Evolutionary conservation across 768 basidiomycete genomes (phyloP).

Genomic region (Fomitopsis serialis): DNA sequence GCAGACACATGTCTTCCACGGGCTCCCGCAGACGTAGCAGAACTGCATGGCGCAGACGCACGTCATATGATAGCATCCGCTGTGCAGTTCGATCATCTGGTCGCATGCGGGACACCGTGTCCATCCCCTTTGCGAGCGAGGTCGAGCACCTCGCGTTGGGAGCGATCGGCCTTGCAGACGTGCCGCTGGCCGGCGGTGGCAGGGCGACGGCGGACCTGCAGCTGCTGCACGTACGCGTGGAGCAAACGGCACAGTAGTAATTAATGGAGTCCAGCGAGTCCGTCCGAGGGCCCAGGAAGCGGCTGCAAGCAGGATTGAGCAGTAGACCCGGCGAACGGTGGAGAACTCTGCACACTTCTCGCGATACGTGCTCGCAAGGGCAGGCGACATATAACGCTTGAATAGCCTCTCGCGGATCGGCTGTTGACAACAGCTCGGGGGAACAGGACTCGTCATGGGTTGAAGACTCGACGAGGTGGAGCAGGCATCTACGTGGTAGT

Average conservation of each 20-base stretch:
- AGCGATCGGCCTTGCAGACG: conserved; percentile 8
- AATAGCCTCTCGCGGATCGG: conserved; percentile 14
- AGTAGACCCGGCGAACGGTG: conserved; percentile 23
- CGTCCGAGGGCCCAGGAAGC: conserved; percentile 20
- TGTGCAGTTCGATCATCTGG: conserved; percentile 21
- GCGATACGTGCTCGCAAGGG: conserved; percentile 6
- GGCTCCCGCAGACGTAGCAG: conserved; percentile 15
- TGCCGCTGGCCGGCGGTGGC: conserved; percentile 3
- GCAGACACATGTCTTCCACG: conserved; percentile 24
- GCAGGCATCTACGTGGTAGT: conserved; percentile 20
- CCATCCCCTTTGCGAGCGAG: conserved; percentile 17
- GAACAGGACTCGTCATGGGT: conserved; percentile 22
- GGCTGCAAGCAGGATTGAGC: conserved; percentile 19
- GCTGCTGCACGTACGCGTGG: conserved; percentile 15
- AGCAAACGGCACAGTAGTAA: conserved; percentile 12
- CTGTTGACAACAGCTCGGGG: conserved; percentile 22
- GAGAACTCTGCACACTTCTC: conserved; percentile 15
- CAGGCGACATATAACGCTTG: conserved; percentile 8
- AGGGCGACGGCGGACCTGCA: conserved; percentile 10
- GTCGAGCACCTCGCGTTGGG: conserved; percentile 5
- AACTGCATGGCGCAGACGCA: conserved; percentile 21
- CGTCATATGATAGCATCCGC: conserved; percentile 27
- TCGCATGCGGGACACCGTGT: conserved; percentile 24
- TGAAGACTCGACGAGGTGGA: conserved; percentile 18
- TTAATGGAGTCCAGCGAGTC: not conserved